Evolutionary conservation across 2,329 filamentous ascomycete genomes (phyloP).

Genomic region (Colletotrichum aenigma): DNA sequence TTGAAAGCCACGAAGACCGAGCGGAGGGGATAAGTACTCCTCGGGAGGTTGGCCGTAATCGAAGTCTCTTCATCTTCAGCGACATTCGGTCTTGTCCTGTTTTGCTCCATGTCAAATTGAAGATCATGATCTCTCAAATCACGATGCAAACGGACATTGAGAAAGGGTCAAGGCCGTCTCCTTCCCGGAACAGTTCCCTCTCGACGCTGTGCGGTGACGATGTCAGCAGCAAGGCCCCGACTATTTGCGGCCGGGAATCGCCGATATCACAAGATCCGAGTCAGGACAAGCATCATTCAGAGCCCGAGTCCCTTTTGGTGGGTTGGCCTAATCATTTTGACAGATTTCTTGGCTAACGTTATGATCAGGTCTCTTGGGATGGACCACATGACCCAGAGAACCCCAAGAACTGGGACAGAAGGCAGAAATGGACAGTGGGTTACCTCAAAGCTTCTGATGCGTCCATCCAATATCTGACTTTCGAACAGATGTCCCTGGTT

Average conservation of each 20-base stretch:
- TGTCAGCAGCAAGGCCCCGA: neutral
- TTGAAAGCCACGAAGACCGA: neutral
- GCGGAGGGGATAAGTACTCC: neutral
- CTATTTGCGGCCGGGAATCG: neutral
- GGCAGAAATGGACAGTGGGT: constrained; percentile 45
- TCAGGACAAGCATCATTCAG: neutral
- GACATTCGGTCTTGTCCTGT: neutral
- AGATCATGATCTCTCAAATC: neutral
- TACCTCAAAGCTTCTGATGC: neutral
- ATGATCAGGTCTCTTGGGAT: constrained; percentile 29
- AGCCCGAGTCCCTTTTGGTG: neutral
- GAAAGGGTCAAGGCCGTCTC: neutral
- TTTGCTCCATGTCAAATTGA: neutral
- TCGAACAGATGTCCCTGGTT: constrained; percentile 37
- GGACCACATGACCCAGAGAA: constrained; percentile 37
- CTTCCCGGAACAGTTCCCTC: neutral
- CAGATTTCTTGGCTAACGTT: neutral
- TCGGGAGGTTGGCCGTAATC: neutral
- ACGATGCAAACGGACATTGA: neutral
- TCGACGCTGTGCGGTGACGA: neutral
- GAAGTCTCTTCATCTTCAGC: neutral
- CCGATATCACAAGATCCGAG: neutral
- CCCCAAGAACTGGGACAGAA: constrained; percentile 44
- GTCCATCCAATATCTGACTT: neutral
- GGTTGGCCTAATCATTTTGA: neutral